These are phyloP conservation scores for Cutaneotrichosporon mucoides DNA, from an alignment of 1,284 basidiomycete genomes.

Conservation along the genomic window DNA sequence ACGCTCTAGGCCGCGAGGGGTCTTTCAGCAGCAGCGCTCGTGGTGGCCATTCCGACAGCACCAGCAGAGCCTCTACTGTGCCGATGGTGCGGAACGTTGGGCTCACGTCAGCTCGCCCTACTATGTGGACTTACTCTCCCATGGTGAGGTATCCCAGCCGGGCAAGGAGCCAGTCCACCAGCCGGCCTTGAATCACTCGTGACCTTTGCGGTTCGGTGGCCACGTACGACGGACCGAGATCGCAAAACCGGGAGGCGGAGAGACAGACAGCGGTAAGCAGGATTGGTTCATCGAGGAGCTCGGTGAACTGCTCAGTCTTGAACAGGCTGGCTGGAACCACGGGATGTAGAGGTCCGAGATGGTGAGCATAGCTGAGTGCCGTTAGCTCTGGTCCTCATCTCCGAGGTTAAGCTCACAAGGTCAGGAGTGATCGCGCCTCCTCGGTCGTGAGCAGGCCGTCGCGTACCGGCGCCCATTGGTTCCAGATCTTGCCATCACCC, in stretches of 20 bases:
- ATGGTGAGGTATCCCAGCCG: slow-evolving; percentile 17
- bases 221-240: slow-evolving; percentile 22
- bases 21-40: slow-evolving; percentile 11
- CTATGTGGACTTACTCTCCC: slow-evolving; percentile 12
- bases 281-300: slow-evolving; percentile 19
- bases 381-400: too few relatives aligned
- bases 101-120: not conserved
- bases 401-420: slow-evolving; percentile 2
- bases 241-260: slow-evolving; percentile 16
- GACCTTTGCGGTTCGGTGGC: slow-evolving; percentile 14
- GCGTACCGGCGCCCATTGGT: slow-evolving; percentile 22
- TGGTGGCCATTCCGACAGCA: slow-evolving; percentile 25
- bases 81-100: slow-evolving; percentile 16
- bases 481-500: slow-evolving; percentile 18
- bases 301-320: slow-evolving; percentile 11
- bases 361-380: slow-evolving; percentile 9
- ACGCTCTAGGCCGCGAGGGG: not conserved
- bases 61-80: slow-evolving; percentile 13
- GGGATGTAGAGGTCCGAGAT: slow-evolving; percentile 18
- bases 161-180: slow-evolving; percentile 17
- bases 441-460: slow-evolving; percentile 24
- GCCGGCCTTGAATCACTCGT: slow-evolving; percentile 16
- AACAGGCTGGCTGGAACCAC: slow-evolving; percentile 17
- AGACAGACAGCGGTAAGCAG: slow-evolving; percentile 17
- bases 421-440: slow-evolving; percentile 15